Evolutionary conservation across 2,329 filamentous ascomycete species (phyloP).

Genomic region (Microdochium paspali): DNA sequence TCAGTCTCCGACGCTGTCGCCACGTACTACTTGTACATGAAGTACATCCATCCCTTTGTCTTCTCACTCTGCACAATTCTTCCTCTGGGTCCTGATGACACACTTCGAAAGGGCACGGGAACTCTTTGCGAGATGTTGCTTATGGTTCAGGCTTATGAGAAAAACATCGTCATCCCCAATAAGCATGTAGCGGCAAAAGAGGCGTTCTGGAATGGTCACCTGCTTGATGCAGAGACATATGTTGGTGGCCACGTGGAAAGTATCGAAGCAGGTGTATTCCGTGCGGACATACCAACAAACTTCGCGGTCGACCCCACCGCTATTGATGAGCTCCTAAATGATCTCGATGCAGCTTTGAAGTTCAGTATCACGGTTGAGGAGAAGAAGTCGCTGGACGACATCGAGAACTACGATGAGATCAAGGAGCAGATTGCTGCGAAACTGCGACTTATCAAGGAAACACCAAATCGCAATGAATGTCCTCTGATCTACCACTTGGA

Average conservation of each 20-base stretch:
- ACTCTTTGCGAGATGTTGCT: slow-evolving; percentile 99
- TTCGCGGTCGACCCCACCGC: slow-evolving; percentile 85
- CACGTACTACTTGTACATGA: slow-evolving; percentile 99
- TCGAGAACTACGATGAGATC: slow-evolving; percentile 75
- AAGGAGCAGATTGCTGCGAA: slow-evolving; percentile 70
- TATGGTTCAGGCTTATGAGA: slow-evolving; percentile 95
- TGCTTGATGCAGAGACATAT: slow-evolving; percentile 95
- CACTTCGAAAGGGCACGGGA: slow-evolving; percentile 88
- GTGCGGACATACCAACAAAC: slow-evolving; percentile 89
- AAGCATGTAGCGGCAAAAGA: slow-evolving; percentile 90
- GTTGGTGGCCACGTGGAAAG: slow-evolving; percentile 98
- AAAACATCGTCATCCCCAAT: slow-evolving; percentile 87
- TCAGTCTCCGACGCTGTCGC: slow-evolving; percentile 98
- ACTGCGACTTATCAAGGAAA: slow-evolving; percentile 65
- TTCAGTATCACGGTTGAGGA: slow-evolving; percentile 83
- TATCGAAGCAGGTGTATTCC: slow-evolving; percentile 96
- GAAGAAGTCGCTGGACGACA: slow-evolving; percentile 70
- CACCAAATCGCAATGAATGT: slow-evolving; percentile 73
- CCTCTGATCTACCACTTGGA: slow-evolving; percentile 97
- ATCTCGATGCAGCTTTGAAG: slow-evolving; percentile 79
- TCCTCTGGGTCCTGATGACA: slow-evolving; percentile 85
- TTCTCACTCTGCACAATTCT: slow-evolving; percentile 97
- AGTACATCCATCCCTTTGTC: slow-evolving; percentile 99
- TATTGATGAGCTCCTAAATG: slow-evolving; percentile 77
- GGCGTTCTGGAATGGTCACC: slow-evolving; percentile 91